Evolutionary conservation across 192 early-diverging fungal genomes (phyloP).

Genomic region (Mortierella antarctica): DNA sequence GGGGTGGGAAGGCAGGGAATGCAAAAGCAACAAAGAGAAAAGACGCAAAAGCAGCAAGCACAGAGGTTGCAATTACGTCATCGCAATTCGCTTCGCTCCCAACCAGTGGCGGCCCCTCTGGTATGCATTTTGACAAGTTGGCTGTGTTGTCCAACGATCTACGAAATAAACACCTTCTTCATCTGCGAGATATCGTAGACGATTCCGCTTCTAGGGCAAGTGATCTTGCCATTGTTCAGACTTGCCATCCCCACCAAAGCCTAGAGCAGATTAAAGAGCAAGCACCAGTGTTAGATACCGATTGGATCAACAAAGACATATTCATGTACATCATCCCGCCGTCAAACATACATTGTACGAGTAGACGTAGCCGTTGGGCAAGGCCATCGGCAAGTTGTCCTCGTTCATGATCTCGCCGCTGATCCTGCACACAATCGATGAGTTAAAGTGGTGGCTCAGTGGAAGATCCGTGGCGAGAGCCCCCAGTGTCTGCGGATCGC

Average conservation of each 20-base stretch:
- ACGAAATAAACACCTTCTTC: slow-evolving; percentile 83
- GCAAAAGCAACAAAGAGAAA: background rate
- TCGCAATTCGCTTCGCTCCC: no score
- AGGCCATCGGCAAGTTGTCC: slow-evolving; percentile 93
- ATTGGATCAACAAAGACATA: background rate
- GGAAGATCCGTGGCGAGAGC: slow-evolving; percentile 86
- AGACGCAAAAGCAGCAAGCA: slow-evolving; percentile 20
- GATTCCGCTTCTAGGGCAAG: slow-evolving; percentile 76
- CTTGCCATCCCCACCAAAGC: slow-evolving; percentile 76
- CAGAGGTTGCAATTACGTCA: background rate
- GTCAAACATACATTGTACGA: slow-evolving; percentile 73
- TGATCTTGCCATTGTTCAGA: slow-evolving; percentile 74
- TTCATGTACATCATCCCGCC: background rate
- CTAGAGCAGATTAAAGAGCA: slow-evolving; percentile 34
- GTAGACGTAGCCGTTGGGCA: slow-evolving; percentile 98
- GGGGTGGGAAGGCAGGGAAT: background rate
- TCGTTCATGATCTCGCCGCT: slow-evolving; percentile 95
- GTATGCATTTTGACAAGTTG: background rate
- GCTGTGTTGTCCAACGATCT: background rate
- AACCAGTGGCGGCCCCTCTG: no score
- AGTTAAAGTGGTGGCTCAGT: slow-evolving; percentile 95
- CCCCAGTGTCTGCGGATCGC: slow-evolving; percentile 86
- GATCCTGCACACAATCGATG: slow-evolving; percentile 92
- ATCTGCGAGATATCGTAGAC: slow-evolving; percentile 65
- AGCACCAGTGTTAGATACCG: background rate